These are phyloP conservation scores for Tympanopsis confertula DNA, from an alignment of 2,329 filamentous ascomycete genomes.

Conservation along the genomic window DNA sequence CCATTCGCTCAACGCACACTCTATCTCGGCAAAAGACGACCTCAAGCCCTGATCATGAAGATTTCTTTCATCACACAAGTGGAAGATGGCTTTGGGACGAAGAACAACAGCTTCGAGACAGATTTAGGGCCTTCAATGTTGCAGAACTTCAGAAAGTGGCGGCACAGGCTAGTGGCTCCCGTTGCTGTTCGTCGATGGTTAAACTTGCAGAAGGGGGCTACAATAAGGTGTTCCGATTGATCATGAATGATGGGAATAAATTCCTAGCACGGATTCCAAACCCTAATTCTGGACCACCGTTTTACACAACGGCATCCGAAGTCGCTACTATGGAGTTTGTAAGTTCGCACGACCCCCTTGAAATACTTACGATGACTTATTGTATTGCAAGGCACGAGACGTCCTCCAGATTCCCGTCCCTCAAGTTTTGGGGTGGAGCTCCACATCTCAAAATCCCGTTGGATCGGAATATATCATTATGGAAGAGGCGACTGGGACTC, in stretches of 20 bases:
- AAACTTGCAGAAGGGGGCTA: slow-evolving; percentile 13
- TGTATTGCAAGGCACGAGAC: not conserved
- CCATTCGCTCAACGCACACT: not conserved
- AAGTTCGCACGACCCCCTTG: slow-evolving; percentile 4
- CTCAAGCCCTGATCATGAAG: too few species aligned
- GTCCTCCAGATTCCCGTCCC: slow-evolving; percentile 6
- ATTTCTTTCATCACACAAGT: not conserved
- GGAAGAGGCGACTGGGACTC: slow-evolving; percentile 9
- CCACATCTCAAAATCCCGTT: slow-evolving; percentile 9
- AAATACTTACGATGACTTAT: not conserved
- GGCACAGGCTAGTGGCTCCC: not conserved
- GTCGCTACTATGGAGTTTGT: slow-evolving; percentile 13
- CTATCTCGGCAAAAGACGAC: not conserved
- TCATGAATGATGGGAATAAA: slow-evolving; percentile 10
- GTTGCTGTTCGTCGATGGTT: slow-evolving; percentile 1
- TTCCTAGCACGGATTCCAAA: slow-evolving; percentile 9
- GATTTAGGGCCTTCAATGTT: not conserved
- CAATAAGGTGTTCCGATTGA: slow-evolving; percentile 13
- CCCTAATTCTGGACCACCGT: slow-evolving; percentile 8
- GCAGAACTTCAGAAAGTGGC: not conserved
- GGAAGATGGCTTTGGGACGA: not conserved
- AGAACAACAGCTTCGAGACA: not conserved
- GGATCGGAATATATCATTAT: slow-evolving; percentile 15
- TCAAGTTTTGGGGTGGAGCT: slow-evolving; percentile 11
- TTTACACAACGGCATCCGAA: slow-evolving; percentile 10